phyloP scores from a whole-genome alignment of 139 green algal genomes.

The Tetradesmus lagerheimii region DNA sequence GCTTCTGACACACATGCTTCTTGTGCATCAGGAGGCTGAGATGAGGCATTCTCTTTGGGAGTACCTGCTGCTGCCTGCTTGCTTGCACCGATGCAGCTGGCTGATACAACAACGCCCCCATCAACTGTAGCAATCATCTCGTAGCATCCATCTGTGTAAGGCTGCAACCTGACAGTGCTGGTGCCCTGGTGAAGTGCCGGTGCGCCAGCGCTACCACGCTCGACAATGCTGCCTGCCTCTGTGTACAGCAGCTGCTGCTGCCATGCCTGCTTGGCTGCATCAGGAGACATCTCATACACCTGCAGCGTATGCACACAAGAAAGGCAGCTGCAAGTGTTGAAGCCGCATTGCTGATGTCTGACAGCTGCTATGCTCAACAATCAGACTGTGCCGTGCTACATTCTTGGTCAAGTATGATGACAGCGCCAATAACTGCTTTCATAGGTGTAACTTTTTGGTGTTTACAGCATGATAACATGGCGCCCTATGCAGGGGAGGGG shows the following conservation, averaged over 20 bases:
- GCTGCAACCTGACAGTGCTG: not conserved
- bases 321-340: not conserved
- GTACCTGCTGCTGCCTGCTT: not conserved
- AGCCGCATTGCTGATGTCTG: too few relatives aligned
- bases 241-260: slow-evolving; percentile 44
- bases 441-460: too few relatives aligned
- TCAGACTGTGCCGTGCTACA: too few relatives aligned
- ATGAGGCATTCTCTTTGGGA: not conserved
- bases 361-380: too few relatives aligned
- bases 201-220: not conserved
- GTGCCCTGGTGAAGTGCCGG: slow-evolving; percentile 18
- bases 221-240: not conserved
- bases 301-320: not conserved
- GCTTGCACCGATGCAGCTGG: not conserved
- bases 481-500: too few relatives aligned
- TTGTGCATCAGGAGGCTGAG: not conserved
- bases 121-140: not conserved
- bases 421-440: too few relatives aligned
- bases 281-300: slow-evolving; percentile 40
- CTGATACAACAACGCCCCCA: not conserved
- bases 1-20: not conserved
- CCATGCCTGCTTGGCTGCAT: slow-evolving; percentile 17
- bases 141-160: not conserved
- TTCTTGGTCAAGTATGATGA: too few relatives aligned
- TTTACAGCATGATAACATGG: too few relatives aligned